These are phyloP conservation scores for Barnettozyma sp. DNA, from an alignment of 805 yeast species.

Conservation along the genomic window DNA sequence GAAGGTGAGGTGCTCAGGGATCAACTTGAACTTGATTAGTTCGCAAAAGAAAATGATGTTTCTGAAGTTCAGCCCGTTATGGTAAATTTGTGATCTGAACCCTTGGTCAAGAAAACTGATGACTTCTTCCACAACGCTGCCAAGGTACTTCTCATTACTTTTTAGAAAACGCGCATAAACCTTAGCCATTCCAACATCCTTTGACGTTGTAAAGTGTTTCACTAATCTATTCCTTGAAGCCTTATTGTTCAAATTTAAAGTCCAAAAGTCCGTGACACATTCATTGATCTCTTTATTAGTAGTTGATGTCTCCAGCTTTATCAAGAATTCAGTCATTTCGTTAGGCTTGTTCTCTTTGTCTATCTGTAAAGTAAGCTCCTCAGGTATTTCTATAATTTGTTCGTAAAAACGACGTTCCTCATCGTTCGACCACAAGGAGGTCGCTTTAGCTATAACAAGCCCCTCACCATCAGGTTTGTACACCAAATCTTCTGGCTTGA, in stretches of 20 bases:
- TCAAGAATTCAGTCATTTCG: slow-evolving; percentile 37
- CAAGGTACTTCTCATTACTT: slow-evolving; percentile 43
- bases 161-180: slow-evolving; percentile 64
- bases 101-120: slow-evolving; percentile 49
- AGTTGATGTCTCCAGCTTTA: slow-evolving; percentile 34
- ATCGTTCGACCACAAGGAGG: slow-evolving; percentile 54
- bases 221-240: slow-evolving; percentile 60
- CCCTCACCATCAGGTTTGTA: slow-evolving; percentile 23
- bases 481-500: slow-evolving; percentile 24
- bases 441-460: slow-evolving; percentile 25
- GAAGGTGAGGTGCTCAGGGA: slow-evolving; percentile 65
- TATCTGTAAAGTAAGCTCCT: slow-evolving; percentile 25
- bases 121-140: slow-evolving; percentile 46
- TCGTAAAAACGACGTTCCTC: slow-evolving; percentile 62
- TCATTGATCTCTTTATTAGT: slow-evolving; percentile 45
- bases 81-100: slow-evolving; percentile 53
- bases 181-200: slow-evolving; percentile 39
- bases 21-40: slow-evolving; percentile 64
- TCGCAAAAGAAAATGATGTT: slow-evolving; percentile 64
- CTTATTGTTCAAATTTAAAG: slow-evolving; percentile 51
- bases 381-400: slow-evolving; percentile 38
- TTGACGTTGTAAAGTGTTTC: slow-evolving; percentile 45
- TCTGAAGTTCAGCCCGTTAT: slow-evolving; percentile 44
- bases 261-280: slow-evolving; percentile 42
- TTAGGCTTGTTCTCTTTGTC: slow-evolving; percentile 27